Base-by-base conservation (phyloP, 176 grass and related monocot genomes). In the Juncus effusus region DNA sequence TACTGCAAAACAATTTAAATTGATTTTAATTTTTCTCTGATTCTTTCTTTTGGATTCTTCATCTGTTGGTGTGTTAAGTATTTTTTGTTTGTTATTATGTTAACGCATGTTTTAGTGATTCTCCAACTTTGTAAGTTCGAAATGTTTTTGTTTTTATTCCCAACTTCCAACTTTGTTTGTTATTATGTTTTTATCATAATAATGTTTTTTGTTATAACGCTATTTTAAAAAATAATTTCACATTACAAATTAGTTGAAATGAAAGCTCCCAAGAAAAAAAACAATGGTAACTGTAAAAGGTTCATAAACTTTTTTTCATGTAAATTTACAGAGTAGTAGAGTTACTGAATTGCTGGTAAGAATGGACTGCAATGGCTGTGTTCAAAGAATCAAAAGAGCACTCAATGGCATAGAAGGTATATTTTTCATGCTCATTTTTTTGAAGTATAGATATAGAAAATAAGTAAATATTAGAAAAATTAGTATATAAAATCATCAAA, bases 291-390 rank as follows among this genome's bases (percentile, higher is more conserved):
- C 12, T 52, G 12, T 2, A 52, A 12, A 8, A 8, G 7, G 49
- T 51, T 28, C 42, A 42, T 39, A 38, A 8, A 57, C 42, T 19
- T 70, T 66, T 52, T 54, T 55, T 35, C 41, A 16, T 5, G 57
- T 59, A 59, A 42, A 42, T 59, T 45, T 58, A 85, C 76, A 85
- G 70, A 65, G 40, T 76, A 47, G 2, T 64, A 60, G 65, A 66
- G 76, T 85, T 40, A 80, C 72, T 4, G 77, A 85, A 65, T 63
- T 85, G 36, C 77, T 72, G 8, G 82, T 85, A 57, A 72, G 82
- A 51, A 85, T 85, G 82, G 77, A 85, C 52, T 85, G 82, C 62
- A 69, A 80, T 40, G 82, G 82, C 59, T 85, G 82, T 10, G 82
- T 80, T 12, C 77, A 85, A 62, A 85, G 62, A 42, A 76, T 85